Conservation (phyloP, 441 rosid genomes). For the Jatropha podagrica region DNA sequence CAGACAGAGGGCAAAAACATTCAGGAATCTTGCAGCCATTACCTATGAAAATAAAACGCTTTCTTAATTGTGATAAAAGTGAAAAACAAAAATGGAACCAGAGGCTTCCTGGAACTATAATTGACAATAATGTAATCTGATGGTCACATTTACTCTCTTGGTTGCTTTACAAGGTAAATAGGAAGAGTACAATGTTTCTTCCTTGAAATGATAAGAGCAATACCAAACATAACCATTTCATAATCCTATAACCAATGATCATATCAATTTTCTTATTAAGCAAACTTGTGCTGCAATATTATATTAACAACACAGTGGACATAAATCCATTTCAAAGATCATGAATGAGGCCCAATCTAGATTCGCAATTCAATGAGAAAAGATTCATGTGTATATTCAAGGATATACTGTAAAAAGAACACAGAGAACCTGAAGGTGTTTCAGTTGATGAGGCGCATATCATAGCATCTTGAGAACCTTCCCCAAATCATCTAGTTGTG, state of each 20-base stretch:
- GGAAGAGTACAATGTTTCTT: background rate
- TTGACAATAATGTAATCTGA: background rate
- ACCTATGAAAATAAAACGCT: conserved; percentile 44
- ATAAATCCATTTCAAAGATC: background rate
- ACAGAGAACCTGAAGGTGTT: background rate
- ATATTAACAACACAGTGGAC: background rate
- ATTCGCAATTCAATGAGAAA: background rate
- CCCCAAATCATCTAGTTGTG: background rate
- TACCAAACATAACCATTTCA: background rate
- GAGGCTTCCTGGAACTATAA: conserved; percentile 3
- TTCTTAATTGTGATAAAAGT: background rate
- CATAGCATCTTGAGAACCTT: background rate
- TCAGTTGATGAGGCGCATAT: background rate
- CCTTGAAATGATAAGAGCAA: background rate
- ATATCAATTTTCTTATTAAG: background rate
- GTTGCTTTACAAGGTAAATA: background rate
- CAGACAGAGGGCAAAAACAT: conserved; percentile 71
- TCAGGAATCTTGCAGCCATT: conserved; percentile 82
- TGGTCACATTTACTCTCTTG: background rate
- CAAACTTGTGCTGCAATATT: background rate
- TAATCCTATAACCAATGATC: background rate
- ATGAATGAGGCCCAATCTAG: background rate
- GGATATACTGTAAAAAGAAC: background rate
- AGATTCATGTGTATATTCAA: background rate
- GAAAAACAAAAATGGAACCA: conserved; percentile 8